These are phyloP conservation scores for Gracilaria domingensis DNA, from an alignment of 23 red algal genomes.

Conservation along the genomic window DNA sequence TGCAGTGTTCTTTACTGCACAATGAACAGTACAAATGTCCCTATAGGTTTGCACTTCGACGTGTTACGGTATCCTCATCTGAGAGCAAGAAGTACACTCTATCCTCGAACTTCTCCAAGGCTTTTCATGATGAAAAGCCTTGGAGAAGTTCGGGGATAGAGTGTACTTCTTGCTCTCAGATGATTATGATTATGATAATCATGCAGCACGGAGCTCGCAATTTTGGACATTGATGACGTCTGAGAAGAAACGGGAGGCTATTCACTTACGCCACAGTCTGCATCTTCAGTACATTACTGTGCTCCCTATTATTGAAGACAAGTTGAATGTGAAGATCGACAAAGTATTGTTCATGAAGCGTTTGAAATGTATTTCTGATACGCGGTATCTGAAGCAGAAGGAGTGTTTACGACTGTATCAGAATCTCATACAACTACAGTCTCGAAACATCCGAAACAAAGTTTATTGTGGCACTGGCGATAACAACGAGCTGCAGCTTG, in stretches of 20 bases:
- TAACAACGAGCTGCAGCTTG: neutral
- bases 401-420: neutral
- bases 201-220: neutral
- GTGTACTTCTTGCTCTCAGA: neutral
- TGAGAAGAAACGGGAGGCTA: neutral
- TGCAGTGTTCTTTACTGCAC: neutral
- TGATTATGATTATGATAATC: too few species aligned
- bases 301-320: neutral
- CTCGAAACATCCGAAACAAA: neutral
- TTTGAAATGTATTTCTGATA: neutral
- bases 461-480: neutral
- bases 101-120: neutral
- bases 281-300: neutral
- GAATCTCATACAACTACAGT: neutral
- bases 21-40: neutral
- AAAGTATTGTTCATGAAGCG: neutral
- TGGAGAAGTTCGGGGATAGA: neutral
- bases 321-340: neutral
- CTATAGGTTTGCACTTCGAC: neutral
- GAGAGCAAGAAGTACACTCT: neutral
- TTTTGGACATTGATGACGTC: neutral
- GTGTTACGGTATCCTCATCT: neutral
- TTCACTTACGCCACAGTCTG: neutral
- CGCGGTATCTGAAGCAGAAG: neutral
- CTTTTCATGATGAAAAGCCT: neutral